These are phyloP conservation scores for Paramecium primaurelia DNA, from an alignment of 73 alveolate species.

Conservation along the genomic window DNA sequence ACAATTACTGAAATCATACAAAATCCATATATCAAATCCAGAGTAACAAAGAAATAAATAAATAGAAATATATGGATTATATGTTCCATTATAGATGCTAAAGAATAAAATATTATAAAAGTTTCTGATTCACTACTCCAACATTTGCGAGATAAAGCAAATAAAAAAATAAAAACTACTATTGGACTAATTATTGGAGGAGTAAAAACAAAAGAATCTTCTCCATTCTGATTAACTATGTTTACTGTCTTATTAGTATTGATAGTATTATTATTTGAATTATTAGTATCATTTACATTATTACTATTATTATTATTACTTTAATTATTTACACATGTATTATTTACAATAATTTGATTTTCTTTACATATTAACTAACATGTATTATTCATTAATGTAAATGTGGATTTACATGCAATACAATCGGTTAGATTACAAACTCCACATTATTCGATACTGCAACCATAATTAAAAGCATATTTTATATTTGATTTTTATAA, in stretches of 20 bases:
- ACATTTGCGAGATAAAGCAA: neutral
- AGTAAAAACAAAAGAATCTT: neutral
- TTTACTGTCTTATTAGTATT: neutral
- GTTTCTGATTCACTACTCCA: neutral
- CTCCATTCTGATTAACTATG: neutral
- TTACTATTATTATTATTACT: neutral
- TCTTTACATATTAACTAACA: neutral
- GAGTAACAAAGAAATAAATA: neutral
- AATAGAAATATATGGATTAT: neutral
- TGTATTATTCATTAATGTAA: neutral
- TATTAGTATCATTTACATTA: neutral
- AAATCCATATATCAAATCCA: neutral
- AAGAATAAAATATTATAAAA: conserved; percentile 3
- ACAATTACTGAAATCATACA: neutral
- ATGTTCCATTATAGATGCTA: conserved; percentile 18
- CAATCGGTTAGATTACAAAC: neutral
- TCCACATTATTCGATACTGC: neutral
- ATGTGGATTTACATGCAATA: neutral
- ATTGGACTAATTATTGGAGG: conserved; percentile 31
- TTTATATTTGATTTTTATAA: neutral
- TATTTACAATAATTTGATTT: neutral
- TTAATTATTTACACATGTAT: neutral
- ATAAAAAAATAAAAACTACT: neutral
- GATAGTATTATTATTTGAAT: neutral
- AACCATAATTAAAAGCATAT: neutral